Evolutionary conservation across 129 eudicot species (phyloP), one percentile per base, ranked within the genome.

Genomic region (carrot (Daucus carota)): DNA sequence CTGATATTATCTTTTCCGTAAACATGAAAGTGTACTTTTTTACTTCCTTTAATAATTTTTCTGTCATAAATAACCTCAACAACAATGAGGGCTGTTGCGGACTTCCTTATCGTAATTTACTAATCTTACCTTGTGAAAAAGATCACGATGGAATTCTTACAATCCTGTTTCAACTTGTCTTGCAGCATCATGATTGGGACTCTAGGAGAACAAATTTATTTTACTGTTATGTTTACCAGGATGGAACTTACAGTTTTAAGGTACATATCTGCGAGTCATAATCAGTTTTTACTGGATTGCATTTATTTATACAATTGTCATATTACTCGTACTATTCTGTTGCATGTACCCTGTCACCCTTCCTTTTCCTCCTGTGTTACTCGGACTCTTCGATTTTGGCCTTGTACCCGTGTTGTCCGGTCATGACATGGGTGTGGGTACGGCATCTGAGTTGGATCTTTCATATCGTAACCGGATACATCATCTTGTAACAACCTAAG

Each of bases 141-240:
- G 73, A 36, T n/a, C 28, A 36, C 26, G 20, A 4, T 20, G n/a
- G 13, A 6, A 7, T 34, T 68, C 28, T 44, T 31, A 20, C 29
- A 38, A 32, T 20, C 29, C 5, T 36, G 22, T 68, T 68, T 47
- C 40, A n/a, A 74, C 11, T 44, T 29, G 16, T 69, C 9, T 62
- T 77, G 79, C 86, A 87, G 91, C 63, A 71, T 74, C 76, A 31
- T 63, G 84, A 82, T 40, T 87, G 88, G 91, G 85, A 87, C 72
- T 63, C 81, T 6, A 80, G 85, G 73, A 83, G 66, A 70, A 80
- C 81, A 20, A 68, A 75, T 75, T 15, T 82, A 44, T 88, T 81
- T 75, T 76, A 85, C 69, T 88, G 88, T 32, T 45, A 81, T 59
- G 87, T 88, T 47, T 18, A 20, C 44, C 72, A 18, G 41, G 84